Percentiles rank a stretch among this genome's conserved stretches.
Evolutionary conservation across 1,139 yeast genomes (phyloP).

Genomic region (Suhomyces panamericanus): DNA sequence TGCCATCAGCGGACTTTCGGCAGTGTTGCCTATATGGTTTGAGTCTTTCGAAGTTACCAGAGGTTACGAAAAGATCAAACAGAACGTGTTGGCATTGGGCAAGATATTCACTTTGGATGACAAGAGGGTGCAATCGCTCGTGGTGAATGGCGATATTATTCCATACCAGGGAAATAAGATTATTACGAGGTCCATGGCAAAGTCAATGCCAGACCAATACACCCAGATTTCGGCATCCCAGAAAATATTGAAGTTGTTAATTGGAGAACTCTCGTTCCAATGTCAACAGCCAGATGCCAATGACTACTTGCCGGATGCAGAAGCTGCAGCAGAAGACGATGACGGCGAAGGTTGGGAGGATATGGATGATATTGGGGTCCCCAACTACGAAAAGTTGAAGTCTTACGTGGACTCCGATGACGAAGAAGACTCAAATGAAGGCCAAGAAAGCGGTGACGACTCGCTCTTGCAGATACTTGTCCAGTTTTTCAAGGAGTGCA

Average conservation of each 20-base stretch:
- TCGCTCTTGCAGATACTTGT: constrained; percentile 49
- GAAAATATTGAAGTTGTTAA: constrained; percentile 70
- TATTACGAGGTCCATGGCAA: constrained; percentile 82
- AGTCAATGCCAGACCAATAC: constrained; percentile 59
- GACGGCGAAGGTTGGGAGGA: constrained; percentile 78
- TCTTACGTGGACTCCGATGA: constrained; percentile 53
- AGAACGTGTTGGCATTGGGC: constrained; percentile 70
- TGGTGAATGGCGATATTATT: constrained; percentile 77
- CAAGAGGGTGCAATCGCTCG: constrained; percentile 46
- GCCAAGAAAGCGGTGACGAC: constrained; percentile 39
- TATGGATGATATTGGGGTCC: constrained; percentile 62
- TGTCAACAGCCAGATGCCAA: constrained; percentile 46
- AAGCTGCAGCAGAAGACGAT: constrained; percentile 38
- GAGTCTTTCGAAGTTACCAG: constrained; percentile 76
- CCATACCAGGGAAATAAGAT: constrained; percentile 64
- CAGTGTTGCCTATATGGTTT: constrained; percentile 75
- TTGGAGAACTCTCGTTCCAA: constrained; percentile 69
- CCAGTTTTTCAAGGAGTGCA: constrained; percentile 65
- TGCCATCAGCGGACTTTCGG: constrained; percentile 38
- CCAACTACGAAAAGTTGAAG: constrained; percentile 58
- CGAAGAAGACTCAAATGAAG: constrained; percentile 32
- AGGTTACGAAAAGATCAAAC: constrained; percentile 73
- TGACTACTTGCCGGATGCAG: constrained; percentile 34
- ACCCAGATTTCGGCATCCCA: constrained; percentile 67
- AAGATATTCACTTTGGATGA: constrained; percentile 63